Percentiles rank a stretch among this genome's conserved stretches.
These are phyloP conservation scores for Xylaria scruposa DNA, from an alignment of 495 filamentous ascomycete species.

Conservation along the genomic window DNA sequence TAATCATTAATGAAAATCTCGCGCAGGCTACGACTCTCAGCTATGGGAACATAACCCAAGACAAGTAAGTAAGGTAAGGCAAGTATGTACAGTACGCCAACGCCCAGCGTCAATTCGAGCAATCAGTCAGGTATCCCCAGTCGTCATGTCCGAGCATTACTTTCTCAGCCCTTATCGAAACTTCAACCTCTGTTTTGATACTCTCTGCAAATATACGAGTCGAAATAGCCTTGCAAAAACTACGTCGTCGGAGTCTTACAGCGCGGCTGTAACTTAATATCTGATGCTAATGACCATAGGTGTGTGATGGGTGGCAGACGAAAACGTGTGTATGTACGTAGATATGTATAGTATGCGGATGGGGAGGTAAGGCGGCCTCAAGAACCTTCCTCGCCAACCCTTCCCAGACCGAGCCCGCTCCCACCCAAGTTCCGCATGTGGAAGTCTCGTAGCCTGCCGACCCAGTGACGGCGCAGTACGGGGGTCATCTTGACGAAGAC, in stretches of 20 bases:
- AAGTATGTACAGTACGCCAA: conserved; percentile 1
- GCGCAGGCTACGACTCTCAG: neutral
- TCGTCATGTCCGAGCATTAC: neutral
- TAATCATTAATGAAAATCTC: conserved; percentile 15
- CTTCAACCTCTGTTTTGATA: neutral
- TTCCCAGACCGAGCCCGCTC: conserved; percentile 33
- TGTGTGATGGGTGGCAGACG: neutral
- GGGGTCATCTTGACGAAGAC: conserved; percentile 60
- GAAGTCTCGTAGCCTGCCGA: conserved; percentile 52
- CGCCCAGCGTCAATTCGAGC: neutral
- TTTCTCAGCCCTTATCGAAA: neutral
- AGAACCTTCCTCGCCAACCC: conserved; percentile 40
- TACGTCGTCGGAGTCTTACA: neutral
- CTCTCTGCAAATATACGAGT: neutral
- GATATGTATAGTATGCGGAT: neutral
- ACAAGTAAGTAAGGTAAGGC: neutral
- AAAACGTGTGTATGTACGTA: neutral
- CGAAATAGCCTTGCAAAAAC: neutral
- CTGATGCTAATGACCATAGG: neutral
- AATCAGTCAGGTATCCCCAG: neutral
- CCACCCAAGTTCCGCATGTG: conserved; percentile 49
- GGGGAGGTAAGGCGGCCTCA: neutral
- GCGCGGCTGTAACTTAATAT: neutral
- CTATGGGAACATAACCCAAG: neutral
- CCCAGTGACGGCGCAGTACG: conserved; percentile 53